Conservation (phyloP, 495 filamentous ascomycete genomes). For the Aspergillus avenaceus region DNA sequence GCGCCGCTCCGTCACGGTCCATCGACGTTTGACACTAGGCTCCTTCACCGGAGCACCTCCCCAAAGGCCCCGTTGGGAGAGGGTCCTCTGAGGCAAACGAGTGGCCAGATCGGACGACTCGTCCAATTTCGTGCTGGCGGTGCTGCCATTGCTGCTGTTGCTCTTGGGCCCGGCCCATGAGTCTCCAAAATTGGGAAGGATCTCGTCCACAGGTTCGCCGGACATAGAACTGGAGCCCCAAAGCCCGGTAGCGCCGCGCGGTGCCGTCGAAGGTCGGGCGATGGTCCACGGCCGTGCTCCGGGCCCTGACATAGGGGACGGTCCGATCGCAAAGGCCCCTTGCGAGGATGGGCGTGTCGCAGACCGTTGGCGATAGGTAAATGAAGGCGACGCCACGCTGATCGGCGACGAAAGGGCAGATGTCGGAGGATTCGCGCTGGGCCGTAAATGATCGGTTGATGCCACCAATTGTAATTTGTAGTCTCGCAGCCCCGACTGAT, state of each 20-base stretch:
- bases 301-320: constrained; percentile 15
- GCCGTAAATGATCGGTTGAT: constrained; percentile 75
- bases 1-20: constrained; percentile 43
- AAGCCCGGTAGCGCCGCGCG: constrained; percentile 27
- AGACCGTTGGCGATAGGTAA: constrained; percentile 25
- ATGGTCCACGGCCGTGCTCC: constrained; percentile 25
- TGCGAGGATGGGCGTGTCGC: constrained; percentile 28
- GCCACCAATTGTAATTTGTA: constrained; percentile 77
- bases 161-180: constrained; percentile 14
- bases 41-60: constrained; percentile 34
- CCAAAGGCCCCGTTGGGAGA: constrained; percentile 43
- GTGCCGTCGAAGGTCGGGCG: constrained; percentile 18
- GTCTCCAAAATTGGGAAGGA: constrained; percentile 36
- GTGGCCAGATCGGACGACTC: constrained; percentile 15
- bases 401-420: constrained; percentile 24
- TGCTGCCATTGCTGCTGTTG: not conserved
- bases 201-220: constrained; percentile 23
- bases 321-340: constrained; percentile 20
- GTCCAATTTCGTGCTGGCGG: not conserved
- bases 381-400: constrained; percentile 16
- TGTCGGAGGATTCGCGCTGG: constrained; percentile 37
- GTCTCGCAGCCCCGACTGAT: constrained; percentile 45
- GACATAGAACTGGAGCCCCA: constrained; percentile 27
- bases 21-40: constrained; percentile 30
- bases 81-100: constrained; percentile 30